Evolutionary conservation across 2,329 filamentous ascomycete species (phyloP).

Genomic region (Aspergillus sp.): DNA sequence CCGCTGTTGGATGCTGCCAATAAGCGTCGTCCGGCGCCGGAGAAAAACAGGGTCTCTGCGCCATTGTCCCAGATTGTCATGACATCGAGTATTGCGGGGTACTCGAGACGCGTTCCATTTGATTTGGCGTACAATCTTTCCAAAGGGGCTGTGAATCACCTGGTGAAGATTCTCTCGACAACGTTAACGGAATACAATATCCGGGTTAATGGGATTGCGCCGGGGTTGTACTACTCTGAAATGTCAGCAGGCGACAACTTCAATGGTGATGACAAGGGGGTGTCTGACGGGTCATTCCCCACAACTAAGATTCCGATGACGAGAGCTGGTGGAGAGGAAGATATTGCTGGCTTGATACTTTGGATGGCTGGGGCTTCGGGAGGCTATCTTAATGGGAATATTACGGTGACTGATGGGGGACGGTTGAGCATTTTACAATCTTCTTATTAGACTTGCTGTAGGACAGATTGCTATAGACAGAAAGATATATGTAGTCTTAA

Average conservation of each 20-base stretch:
- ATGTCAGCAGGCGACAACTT: constrained; percentile 53
- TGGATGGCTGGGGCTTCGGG: constrained; percentile 66
- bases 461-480: not conserved
- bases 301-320: constrained; percentile 56
- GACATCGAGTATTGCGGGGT: constrained; percentile 46
- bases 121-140: constrained; percentile 47
- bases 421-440: constrained; percentile 57
- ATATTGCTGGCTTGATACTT: constrained; percentile 65
- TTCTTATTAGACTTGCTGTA: constrained; percentile 44
- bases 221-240: constrained; percentile 60
- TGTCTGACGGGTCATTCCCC: constrained; percentile 41
- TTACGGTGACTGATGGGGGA: constrained; percentile 64
- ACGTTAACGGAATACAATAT: constrained; percentile 42
- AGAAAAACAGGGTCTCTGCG: constrained; percentile 28
- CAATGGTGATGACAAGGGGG: constrained; percentile 40
- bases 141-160: constrained; percentile 50
- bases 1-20: constrained; percentile 45
- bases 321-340: constrained; percentile 60
- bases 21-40: constrained; percentile 34
- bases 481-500: not conserved
- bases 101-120: constrained; percentile 35
- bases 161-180: constrained; percentile 52
- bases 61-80: constrained; percentile 48
- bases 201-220: constrained; percentile 51
- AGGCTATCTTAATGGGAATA: constrained; percentile 64